Base-by-base conservation (phyloP, 2,329 filamentous ascomycete species). In the Myriosclerotinia curreyana region DNA sequence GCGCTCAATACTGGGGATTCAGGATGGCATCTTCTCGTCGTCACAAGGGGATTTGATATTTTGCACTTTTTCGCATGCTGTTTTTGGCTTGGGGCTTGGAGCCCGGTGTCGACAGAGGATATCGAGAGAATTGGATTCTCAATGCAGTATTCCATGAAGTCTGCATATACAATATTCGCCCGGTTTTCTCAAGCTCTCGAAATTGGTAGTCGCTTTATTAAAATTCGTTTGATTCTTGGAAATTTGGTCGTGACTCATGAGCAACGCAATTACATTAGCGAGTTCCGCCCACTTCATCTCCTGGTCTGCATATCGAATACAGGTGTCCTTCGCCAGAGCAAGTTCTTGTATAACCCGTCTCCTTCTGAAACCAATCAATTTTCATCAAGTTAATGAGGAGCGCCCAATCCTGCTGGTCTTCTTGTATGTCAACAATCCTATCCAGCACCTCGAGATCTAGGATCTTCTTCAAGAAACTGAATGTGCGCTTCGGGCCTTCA, bases 311-410 rank as follows among this genome's bases (percentile, higher is more conserved):
- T 77, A 78, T 34, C 74, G 72, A 0, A 79, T 68, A 1, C 64
- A 68, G 2, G 75, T 76, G 1, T 67, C 66, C 25, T 65, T 66
- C 0, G 77, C 75, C 0, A 79, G 66, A 0, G 75, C 74, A 22
- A 79, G 74, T 60, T 79, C 77, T 62, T 79, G 77, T 0, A 79
- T 72, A 0, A 79, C 71, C 78, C 77, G 79, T 0, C 76, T 69
- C 2, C 76, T 71, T 17, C 69, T 73, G 49, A n/a, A 79, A 78
- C 77, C 77, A 79, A 0, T 63, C 65, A 8, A 75, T 61, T 22
- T 51, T 63, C 68, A 70, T 70, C 7, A 70, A 36, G 5, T 62
- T 51, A 17, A 69, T 40, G 17, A 69, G 46, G 25, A 62, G 20
- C 11, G 31, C 20, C 54, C 58, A 67, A 5, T 64, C 22, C 28